phyloP scores from a whole-genome alignment of 345 rosid species.

The Rhizophora apiculata region DNA sequence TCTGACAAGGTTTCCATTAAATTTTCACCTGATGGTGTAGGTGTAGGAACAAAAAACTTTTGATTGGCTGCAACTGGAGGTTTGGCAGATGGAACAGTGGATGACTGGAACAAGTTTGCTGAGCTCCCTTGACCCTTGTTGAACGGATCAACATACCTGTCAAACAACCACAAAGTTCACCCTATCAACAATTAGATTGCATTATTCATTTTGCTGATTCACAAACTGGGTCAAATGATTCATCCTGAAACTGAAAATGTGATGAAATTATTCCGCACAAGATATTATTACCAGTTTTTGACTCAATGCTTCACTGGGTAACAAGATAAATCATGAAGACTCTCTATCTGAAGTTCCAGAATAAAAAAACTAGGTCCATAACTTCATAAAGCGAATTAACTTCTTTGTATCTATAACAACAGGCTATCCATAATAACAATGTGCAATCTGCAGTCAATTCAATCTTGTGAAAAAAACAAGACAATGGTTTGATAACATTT shows the following conservation, averaged over 20 bases:
- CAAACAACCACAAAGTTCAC: slow-evolving; percentile 4
- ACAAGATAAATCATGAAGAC: too few relatives aligned
- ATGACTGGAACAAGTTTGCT: slow-evolving; percentile 62
- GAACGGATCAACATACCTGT: slow-evolving; percentile 84
- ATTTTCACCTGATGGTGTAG: slow-evolving; percentile 42
- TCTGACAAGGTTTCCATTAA: slow-evolving; percentile 49
- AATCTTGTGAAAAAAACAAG: background rate
- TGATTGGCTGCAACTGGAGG: slow-evolving; percentile 64
- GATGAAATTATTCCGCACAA: too few relatives aligned
- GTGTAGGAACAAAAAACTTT: slow-evolving; percentile 78
- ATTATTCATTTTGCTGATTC: background rate
- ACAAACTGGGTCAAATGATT: too few relatives aligned
- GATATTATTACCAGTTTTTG: too few relatives aligned
- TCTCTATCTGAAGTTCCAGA: too few relatives aligned
- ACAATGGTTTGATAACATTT: background rate
- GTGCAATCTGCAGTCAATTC: too few relatives aligned
- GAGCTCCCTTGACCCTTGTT: slow-evolving; percentile 57
- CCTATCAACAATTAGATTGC: background rate
- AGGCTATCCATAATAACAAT: too few relatives aligned
- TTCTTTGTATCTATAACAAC: background rate
- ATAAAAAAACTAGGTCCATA: too few relatives aligned
- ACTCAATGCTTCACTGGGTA: too few relatives aligned
- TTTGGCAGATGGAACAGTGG: slow-evolving; percentile 59
- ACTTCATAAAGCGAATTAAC: background rate
- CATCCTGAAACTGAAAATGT: too few relatives aligned